These are phyloP conservation scores for Cylindrodendrum hubeiense DNA, from an alignment of 2,329 filamentous ascomycete genomes.

Conservation along the genomic window DNA sequence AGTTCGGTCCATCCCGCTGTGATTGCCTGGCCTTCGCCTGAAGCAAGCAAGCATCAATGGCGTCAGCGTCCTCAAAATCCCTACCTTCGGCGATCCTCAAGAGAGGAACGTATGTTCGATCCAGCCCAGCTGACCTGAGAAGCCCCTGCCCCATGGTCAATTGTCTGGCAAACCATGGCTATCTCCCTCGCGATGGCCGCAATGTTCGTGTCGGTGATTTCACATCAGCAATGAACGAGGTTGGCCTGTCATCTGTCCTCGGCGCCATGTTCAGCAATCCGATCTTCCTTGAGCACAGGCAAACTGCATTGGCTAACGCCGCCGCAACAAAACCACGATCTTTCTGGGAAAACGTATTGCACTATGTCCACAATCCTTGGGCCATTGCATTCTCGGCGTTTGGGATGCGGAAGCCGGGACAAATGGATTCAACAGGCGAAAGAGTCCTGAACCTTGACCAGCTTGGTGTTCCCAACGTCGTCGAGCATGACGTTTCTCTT, in stretches of 20 bases:
- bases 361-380: constrained; percentile 33
- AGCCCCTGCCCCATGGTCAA: constrained; percentile 42
- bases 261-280: constrained; percentile 35
- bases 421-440: constrained; percentile 32
- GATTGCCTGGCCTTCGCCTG: background rate
- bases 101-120: constrained; percentile 33
- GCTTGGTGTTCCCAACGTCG: constrained; percentile 30
- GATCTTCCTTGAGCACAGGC: constrained; percentile 36
- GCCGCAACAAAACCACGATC: constrained; percentile 13
- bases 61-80: background rate
- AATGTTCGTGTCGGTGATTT: constrained; percentile 34
- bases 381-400: constrained; percentile 27
- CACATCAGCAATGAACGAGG: constrained; percentile 28
- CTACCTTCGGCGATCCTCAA: constrained; percentile 13
- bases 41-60: background rate
- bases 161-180: constrained; percentile 41
- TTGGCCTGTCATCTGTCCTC: constrained; percentile 38
- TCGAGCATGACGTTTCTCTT: constrained; percentile 42
- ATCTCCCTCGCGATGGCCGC: constrained; percentile 38
- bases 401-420: constrained; percentile 39
- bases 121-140: constrained; percentile 34
- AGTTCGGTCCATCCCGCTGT: background rate
- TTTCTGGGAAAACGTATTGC: constrained; percentile 22
- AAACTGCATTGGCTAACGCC: constrained; percentile 1
- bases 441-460: constrained; percentile 38